A percentile compares a stretch with the other conserved stretches of the same genome.
phyloP scores from a whole-genome alignment of 1,284 basidiomycete species.

The Ustilago trichophora region DNA sequence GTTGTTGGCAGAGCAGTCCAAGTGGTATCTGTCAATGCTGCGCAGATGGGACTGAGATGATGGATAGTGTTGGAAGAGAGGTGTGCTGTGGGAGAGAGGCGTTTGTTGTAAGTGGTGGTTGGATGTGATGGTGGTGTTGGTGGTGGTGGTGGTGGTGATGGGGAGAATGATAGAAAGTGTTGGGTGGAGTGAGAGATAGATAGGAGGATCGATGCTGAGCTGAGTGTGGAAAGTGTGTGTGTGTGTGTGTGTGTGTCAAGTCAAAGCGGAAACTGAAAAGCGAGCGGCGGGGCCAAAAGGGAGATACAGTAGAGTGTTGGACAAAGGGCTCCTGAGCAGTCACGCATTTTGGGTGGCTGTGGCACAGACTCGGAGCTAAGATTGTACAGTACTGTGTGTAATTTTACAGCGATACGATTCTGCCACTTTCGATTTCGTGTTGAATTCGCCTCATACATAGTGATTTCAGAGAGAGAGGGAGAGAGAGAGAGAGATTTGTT shows the following conservation, averaged over 20 bases:
- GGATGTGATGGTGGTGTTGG: neutral
- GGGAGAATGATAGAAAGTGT: neutral
- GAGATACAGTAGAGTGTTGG: too few relatives aligned
- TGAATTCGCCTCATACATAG: too few relatives aligned
- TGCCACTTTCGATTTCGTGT: conserved; percentile 2
- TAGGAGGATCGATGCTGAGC: neutral
- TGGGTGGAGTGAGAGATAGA: neutral
- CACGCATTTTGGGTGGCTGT: too few relatives aligned
- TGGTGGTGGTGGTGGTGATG: neutral
- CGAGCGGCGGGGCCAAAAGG: too few relatives aligned
- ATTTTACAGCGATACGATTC: too few relatives aligned
- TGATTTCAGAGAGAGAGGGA: too few relatives aligned
- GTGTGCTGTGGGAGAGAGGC: neutral
- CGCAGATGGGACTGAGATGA: neutral
- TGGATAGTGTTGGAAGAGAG: neutral
- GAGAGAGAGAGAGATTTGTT: too few relatives aligned
- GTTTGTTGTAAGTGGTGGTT: neutral
- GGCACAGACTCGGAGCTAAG: conserved; percentile 8
- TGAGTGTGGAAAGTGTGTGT: neutral
- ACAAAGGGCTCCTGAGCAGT: too few relatives aligned
- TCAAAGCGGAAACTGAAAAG: neutral
- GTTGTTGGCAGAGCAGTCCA: too few relatives aligned
- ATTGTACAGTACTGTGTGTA: too few relatives aligned
- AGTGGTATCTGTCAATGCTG: too few relatives aligned
- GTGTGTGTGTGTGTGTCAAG: neutral